Evolutionary conservation across 768 basidiomycete species (phyloP).

Genomic region (Lactarius hatsudake): DNA sequence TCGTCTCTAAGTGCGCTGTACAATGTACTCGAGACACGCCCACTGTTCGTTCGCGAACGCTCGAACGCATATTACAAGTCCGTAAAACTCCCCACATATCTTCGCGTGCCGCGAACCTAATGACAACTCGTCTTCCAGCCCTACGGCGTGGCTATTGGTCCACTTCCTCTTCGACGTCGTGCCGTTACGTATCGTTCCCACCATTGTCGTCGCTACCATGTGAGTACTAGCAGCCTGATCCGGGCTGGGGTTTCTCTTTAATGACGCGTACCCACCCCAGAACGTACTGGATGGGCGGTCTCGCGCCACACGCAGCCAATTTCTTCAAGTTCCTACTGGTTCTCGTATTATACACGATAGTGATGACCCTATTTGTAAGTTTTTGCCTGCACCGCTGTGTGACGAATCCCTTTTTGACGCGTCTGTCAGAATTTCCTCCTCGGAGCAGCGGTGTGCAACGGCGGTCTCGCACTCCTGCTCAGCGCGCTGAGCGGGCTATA

Average conservation of each 20-base stretch:
- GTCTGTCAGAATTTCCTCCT: conserved; percentile 78
- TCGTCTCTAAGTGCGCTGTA: conserved; percentile 87
- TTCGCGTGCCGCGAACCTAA: neutral
- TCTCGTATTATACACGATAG: conserved; percentile 78
- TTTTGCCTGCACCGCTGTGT: neutral
- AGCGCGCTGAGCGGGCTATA: conserved; percentile 73
- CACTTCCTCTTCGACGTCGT: conserved; percentile 86
- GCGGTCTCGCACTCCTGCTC: conserved; percentile 86
- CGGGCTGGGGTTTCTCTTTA: neutral
- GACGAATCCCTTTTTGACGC: neutral
- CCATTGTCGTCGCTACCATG: conserved; percentile 83
- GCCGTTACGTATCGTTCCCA: conserved; percentile 85
- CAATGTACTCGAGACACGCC: conserved; percentile 79
- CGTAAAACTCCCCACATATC: conserved; percentile 16
- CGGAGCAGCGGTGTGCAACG: conserved; percentile 77
- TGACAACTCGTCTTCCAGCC: conserved; percentile 42
- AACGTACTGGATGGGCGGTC: conserved; percentile 95
- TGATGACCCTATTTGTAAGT: conserved; percentile 81
- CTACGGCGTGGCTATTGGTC: conserved; percentile 88
- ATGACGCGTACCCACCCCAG: conserved; percentile 36
- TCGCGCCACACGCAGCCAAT: conserved; percentile 68
- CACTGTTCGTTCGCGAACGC: conserved; percentile 87
- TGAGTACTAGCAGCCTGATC: conserved; percentile 37
- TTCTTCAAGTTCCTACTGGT: conserved; percentile 97
- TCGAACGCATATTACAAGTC: conserved; percentile 85